Conservation (phyloP, 371 early-diverging fungal genomes). For the Choanephora cucurbitarum region DNA sequence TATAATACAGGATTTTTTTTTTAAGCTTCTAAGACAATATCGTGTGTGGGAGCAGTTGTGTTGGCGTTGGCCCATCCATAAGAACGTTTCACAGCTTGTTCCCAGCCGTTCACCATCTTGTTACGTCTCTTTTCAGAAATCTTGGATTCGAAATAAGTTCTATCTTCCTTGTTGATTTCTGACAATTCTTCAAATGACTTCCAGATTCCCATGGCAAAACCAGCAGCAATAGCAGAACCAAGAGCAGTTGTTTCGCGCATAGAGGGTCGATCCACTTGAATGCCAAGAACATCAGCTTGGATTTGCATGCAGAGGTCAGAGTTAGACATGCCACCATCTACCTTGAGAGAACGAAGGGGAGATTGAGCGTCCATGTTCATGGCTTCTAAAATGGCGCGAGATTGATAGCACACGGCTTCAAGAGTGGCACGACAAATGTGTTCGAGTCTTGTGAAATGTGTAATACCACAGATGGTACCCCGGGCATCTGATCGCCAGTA, state of each 20-base stretch:
- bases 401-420: constrained; percentile 91
- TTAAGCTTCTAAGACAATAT: constrained; percentile 7
- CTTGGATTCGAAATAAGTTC: constrained; percentile 48
- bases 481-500: constrained; percentile 94
- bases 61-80: constrained; percentile 61
- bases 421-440: constrained; percentile 89
- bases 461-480: constrained; percentile 88
- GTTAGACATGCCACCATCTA: constrained; percentile 95
- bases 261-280: constrained; percentile 80
- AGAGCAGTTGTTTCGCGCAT: constrained; percentile 95
- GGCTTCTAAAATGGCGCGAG: constrained; percentile 85
- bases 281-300: constrained; percentile 86
- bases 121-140: constrained; percentile 60
- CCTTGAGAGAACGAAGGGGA: constrained; percentile 72
- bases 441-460: constrained; percentile 80
- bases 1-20: background rate
- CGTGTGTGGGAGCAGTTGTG: constrained; percentile 14
- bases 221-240: constrained; percentile 95
- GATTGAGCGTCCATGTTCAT: constrained; percentile 80
- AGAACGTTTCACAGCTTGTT: constrained; percentile 81
- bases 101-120: constrained; percentile 73
- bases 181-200: constrained; percentile 38
- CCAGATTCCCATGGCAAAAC: constrained; percentile 85
- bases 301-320: constrained; percentile 91
- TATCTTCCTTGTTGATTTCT: constrained; percentile 39